Percentiles rank a stretch among this genome's conserved stretches.
These are phyloP conservation scores for Taiozyma sp. DNA, from an alignment of 1,139 yeast genomes.

Conservation along the genomic window DNA sequence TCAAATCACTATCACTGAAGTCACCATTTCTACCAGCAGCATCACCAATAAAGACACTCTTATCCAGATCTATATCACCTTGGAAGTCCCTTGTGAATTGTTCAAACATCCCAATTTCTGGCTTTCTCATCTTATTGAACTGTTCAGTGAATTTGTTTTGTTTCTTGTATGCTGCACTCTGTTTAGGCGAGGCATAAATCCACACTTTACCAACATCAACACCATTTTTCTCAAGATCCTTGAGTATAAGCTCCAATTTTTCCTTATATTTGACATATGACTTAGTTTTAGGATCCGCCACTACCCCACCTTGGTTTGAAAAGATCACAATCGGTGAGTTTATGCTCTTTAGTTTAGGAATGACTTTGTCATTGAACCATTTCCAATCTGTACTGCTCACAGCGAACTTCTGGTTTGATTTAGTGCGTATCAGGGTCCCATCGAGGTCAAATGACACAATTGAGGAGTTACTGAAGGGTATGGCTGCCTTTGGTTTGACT, in stretches of 20 bases:
- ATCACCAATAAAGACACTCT: conserved; percentile 82
- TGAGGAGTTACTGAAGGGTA: not conserved
- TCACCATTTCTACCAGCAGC: conserved; percentile 85
- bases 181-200: conserved; percentile 61
- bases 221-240: conserved; percentile 20
- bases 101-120: conserved; percentile 67
- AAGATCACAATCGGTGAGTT: conserved; percentile 52
- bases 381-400: conserved; percentile 63
- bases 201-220: conserved; percentile 32
- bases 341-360: conserved; percentile 26
- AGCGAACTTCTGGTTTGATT: conserved; percentile 51
- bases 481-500: not conserved
- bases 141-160: conserved; percentile 27
- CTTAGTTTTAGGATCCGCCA: conserved; percentile 38
- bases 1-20: conserved; percentile 70
- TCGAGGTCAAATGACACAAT: conserved; percentile 60
- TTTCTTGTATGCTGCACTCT: conserved; percentile 32
- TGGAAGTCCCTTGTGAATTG: conserved; percentile 34
- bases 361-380: conserved; percentile 41
- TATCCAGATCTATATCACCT: conserved; percentile 30
- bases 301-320: conserved; percentile 64
- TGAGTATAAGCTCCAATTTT: conserved; percentile 37
- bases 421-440: conserved; percentile 59
- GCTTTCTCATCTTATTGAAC: conserved; percentile 59
- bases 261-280: conserved; percentile 43